phyloP scores from a whole-genome alignment of 495 filamentous ascomycete species.

The Trypethelium eluteriae region DNA sequence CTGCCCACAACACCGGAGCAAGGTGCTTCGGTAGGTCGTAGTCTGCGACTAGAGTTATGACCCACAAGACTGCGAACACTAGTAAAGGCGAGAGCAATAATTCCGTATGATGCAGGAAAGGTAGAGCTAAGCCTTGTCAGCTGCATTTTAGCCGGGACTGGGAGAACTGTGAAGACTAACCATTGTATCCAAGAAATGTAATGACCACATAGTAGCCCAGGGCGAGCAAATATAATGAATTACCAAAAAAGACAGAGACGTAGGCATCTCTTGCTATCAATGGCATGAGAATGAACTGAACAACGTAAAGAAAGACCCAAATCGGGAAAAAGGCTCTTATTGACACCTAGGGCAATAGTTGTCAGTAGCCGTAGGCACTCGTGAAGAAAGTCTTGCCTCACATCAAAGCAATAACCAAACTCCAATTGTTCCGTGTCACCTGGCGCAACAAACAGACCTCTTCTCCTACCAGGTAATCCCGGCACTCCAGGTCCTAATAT shows the following conservation, averaged over 20 bases:
- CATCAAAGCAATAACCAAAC: conserved; percentile 76
- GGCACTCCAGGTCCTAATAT: conserved; percentile 52
- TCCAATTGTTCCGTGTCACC: conserved; percentile 53
- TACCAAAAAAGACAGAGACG: conserved; percentile 61
- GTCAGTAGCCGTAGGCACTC: background rate
- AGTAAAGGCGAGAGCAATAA: conserved; percentile 57
- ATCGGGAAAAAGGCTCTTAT: conserved; percentile 69
- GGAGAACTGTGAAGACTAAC: conserved; percentile 27
- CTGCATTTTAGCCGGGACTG: background rate
- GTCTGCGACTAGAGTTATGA: conserved; percentile 50
- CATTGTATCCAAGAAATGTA: conserved; percentile 68
- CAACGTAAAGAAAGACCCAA: conserved; percentile 63
- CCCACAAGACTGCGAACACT: conserved; percentile 55
- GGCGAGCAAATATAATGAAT: conserved; percentile 64
- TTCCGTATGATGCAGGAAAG: conserved; percentile 67
- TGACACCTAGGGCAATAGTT: conserved; percentile 46
- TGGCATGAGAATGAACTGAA: conserved; percentile 66
- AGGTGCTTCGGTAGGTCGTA: conserved; percentile 48
- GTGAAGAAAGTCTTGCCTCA: conserved; percentile 31
- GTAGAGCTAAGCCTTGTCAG: conserved; percentile 44
- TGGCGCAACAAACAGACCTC: conserved; percentile 51
- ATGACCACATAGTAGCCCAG: conserved; percentile 64
- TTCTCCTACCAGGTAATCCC: conserved; percentile 42
- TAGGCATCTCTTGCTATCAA: conserved; percentile 47
- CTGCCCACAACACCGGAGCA: conserved; percentile 44